phyloP scores from a whole-genome alignment of 345 rosid species.

The Carallia brachiata region DNA sequence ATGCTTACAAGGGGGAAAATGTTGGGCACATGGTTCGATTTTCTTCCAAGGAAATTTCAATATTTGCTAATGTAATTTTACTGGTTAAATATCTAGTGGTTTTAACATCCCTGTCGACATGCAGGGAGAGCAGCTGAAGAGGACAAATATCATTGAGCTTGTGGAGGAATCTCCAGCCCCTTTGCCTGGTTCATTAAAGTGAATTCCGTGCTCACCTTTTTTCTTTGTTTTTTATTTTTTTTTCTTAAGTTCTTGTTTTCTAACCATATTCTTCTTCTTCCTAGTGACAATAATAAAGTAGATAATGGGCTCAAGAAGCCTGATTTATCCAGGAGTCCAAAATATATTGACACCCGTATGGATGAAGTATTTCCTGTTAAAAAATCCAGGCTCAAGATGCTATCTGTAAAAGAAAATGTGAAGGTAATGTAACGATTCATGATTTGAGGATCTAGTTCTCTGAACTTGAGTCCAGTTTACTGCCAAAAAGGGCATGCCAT shows the following conservation, averaged over 20 bases:
- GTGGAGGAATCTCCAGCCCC: constrained; percentile 48
- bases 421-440: constrained; percentile 40
- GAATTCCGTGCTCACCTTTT: not conserved
- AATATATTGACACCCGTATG: constrained; percentile 66
- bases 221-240: too few species aligned
- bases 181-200: constrained; percentile 45
- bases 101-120: constrained; percentile 16
- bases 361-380: constrained; percentile 73
- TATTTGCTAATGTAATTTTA: not conserved
- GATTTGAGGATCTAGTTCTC: not conserved
- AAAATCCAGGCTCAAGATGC: constrained; percentile 59
- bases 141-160: constrained; percentile 46
- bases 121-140: constrained; percentile 86
- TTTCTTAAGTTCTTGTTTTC: not conserved
- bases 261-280: not conserved
- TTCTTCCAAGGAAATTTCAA: not conserved
- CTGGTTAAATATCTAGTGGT: not conserved
- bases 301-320: constrained; percentile 51
- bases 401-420: constrained; percentile 54
- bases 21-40: not conserved
- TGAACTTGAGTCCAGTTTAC: not conserved
- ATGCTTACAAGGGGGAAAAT: not conserved
- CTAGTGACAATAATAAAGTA: constrained; percentile 26
- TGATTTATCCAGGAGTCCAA: constrained; percentile 49
- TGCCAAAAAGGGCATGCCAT: constrained; percentile 4